Percentiles rank a stretch among this genome's conserved stretches.
phyloP scores from a whole-genome alignment of 345 rosid species.

The Geranium brycei region DNA sequence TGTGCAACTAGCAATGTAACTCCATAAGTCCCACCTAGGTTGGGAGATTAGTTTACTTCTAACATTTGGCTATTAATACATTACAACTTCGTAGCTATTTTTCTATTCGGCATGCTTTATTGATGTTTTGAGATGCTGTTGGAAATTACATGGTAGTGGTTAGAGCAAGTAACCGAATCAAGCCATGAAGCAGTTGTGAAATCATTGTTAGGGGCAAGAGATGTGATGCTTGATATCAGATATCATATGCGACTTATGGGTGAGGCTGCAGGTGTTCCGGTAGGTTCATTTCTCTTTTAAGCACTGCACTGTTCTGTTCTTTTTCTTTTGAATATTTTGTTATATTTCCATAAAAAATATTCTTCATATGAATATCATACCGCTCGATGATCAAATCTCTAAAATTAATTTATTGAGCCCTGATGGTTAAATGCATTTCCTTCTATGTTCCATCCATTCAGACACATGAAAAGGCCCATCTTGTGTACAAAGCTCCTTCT shows the following conservation, averaged over 20 bases:
- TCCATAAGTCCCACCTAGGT: not conserved
- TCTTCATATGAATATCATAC: not conserved
- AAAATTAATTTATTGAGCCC: not conserved
- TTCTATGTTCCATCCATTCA: not conserved
- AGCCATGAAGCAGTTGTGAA: slow-evolving; percentile 41
- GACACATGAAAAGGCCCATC: not conserved
- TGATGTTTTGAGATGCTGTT: not conserved
- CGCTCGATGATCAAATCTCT: not conserved
- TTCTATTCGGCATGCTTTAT: not conserved
- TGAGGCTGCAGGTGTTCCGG: slow-evolving; percentile 77
- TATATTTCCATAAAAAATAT: not conserved
- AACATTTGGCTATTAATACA: not conserved
- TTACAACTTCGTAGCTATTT: not conserved
- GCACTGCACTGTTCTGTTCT: not conserved
- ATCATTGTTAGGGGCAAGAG: slow-evolving; percentile 59
- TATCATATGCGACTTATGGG: slow-evolving; percentile 71
- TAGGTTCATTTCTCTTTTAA: slow-evolving; percentile 16
- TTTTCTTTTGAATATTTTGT: not conserved
- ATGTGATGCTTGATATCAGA: slow-evolving; percentile 67
- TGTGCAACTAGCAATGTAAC: too few relatives aligned
- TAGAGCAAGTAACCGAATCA: slow-evolving; percentile 43
- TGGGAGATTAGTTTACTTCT: not conserved
- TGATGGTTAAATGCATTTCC: not conserved
- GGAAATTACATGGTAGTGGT: slow-evolving; percentile 55
- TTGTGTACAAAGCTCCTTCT: too few relatives aligned